These are phyloP conservation scores for Myriosclerotinia scirpicola DNA, from an alignment of 2,329 filamentous ascomycete genomes.

Conservation along the genomic window DNA sequence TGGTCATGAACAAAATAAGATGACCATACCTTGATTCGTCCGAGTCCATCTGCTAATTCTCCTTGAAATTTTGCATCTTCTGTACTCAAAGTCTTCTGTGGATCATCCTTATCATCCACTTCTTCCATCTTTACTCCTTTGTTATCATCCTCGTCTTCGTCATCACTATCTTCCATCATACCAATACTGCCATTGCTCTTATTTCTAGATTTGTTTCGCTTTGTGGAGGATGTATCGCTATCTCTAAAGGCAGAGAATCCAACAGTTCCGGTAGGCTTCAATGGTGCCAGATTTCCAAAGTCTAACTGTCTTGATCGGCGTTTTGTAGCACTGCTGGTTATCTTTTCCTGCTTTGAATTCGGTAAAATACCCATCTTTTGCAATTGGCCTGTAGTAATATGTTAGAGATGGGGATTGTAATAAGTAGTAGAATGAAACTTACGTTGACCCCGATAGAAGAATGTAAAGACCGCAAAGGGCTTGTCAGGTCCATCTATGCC, in stretches of 20 bases:
- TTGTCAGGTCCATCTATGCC: constrained; percentile 95
- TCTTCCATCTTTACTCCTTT: constrained; percentile 67
- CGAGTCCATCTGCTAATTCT: constrained; percentile 76
- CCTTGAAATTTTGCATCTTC: constrained; percentile 72
- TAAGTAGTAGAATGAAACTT: constrained; percentile 47
- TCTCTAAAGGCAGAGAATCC: constrained; percentile 90
- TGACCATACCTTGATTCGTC: constrained; percentile 71
- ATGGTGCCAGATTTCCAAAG: constrained; percentile 78
- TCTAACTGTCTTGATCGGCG: constrained; percentile 80
- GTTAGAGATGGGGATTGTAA: constrained; percentile 27
- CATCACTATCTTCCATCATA: constrained; percentile 69
- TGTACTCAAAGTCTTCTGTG: constrained; percentile 54
- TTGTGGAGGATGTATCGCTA: constrained; percentile 52
- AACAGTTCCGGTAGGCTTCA: constrained; percentile 84
- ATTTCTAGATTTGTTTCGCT: constrained; percentile 60
- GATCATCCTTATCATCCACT: constrained; percentile 58
- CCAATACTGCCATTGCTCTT: constrained; percentile 60
- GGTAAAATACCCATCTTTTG: constrained; percentile 92
- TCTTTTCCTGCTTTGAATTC: constrained; percentile 60
- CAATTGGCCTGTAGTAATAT: constrained; percentile 68
- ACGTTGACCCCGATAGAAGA: constrained; percentile 96
- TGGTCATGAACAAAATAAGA: not conserved
- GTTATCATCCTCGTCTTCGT: constrained; percentile 71
- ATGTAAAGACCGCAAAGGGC: constrained; percentile 95
- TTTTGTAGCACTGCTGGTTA: constrained; percentile 63